Evolutionary conservation across 441 rosid genomes (phyloP), one percentile per base, ranked within the genome.

Genomic region (Flueggea neowawraea): DNA sequence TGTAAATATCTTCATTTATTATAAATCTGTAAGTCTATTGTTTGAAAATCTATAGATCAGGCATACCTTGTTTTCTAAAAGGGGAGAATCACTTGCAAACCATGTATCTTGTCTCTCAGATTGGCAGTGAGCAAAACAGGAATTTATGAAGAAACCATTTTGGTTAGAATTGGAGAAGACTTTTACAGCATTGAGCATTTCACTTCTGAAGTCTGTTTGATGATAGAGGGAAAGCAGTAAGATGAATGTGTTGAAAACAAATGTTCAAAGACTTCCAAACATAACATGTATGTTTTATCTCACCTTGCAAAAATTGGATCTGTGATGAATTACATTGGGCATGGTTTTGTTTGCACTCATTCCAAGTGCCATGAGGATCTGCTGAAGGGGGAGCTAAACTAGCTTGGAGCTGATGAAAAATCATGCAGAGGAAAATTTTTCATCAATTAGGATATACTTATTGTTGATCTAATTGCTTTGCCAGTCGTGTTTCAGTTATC

Each of bases 61-160:
- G 48, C 47, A 48, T 80, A 95, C 99, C 97, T 82, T 91, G 59
- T 80, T 74, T 36, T 71, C 73, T 4, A 88, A 68, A 61, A 80
- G 75, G 47, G 97, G 99, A 68, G 99, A 95, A 81, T 84, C 77
- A 70, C 71, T 85, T 0, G 96, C 88, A 15, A 91, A 89, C 99
- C 98, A 95, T 47, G 97, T 91, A 50, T 91, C 97, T 73, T 87
- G 99, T 65, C 88, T 89, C 80, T 95, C 97, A 7, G 98, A 73
- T 72, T 95, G 99, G 77, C 98, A 95, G 64, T 95, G 99, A 71
- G 97, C 87, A 53, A 95, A 95, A 57, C 99, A 95, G 8, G 99
- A 95, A 63, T 91, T 95, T 76, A 95, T 81, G 73, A 91, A 95
- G 16, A 89, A 52, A 16, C 98, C 99, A 13, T 88, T 85, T 62